Conservation (phyloP, 2,329 filamentous ascomycete species). For the Coniochaeta sp. region DNA sequence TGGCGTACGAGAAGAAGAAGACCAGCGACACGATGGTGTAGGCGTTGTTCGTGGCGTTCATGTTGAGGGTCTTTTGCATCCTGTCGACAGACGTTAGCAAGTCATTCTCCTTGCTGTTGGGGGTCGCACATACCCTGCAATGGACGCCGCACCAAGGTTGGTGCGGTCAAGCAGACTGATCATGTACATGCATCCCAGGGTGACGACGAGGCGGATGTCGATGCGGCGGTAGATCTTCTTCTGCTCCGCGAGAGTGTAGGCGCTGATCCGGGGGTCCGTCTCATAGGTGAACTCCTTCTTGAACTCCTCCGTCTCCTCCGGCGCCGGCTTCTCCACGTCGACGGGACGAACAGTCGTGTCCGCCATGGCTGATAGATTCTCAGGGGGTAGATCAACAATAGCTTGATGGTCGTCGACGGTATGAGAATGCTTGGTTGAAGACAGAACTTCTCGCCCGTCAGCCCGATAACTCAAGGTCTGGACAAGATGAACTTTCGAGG, state of each 20-base stretch:
- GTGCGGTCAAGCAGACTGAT: conserved; percentile 48
- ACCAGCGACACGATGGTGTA: conserved; percentile 51
- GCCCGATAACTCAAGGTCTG: too few species aligned
- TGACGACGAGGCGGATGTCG: conserved; percentile 15
- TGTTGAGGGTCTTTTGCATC: conserved; percentile 26
- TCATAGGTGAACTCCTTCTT: conserved; percentile 4
- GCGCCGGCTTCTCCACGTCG: conserved; percentile 4
- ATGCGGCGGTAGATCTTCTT: conserved; percentile 8
- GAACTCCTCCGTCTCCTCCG: conserved; percentile 4
- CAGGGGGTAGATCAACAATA: background rate
- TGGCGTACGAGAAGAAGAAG: conserved; percentile 61
- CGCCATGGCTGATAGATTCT: conserved; percentile 2
- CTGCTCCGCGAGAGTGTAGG: conserved; percentile 3
- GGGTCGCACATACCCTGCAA: conserved; percentile 17
- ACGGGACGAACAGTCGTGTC: background rate
- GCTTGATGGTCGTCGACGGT: background rate
- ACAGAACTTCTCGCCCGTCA: background rate
- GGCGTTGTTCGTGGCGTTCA: conserved; percentile 39
- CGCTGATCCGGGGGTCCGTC: conserved; percentile 5
- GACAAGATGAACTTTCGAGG: too few species aligned
- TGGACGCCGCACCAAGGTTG: conserved; percentile 41
- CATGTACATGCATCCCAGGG: conserved; percentile 47
- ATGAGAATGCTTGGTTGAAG: background rate
- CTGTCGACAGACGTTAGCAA: background rate
- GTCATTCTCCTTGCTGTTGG: background rate